A percentile compares a stretch with the other conserved stretches of the same genome.
These are phyloP conservation scores for Gastrolobium bilobum DNA, from an alignment of 306 rosid genomes.

Conservation along the genomic window DNA sequence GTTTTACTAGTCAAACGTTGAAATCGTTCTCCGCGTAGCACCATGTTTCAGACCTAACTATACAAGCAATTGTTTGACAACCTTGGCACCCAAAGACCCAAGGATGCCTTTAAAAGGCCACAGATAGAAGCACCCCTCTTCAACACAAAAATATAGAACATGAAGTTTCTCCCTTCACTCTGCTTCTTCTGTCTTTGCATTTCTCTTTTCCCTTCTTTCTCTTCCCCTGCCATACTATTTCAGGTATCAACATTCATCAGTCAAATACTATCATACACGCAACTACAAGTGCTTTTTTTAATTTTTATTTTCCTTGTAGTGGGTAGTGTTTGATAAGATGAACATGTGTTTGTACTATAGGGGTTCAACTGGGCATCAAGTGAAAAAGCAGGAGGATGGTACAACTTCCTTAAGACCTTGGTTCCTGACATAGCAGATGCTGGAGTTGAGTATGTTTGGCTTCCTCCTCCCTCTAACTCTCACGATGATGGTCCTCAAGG, in stretches of 20 bases:
- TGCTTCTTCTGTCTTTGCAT: slow-evolving; percentile 59
- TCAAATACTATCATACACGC: too few relatives aligned
- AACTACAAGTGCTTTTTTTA: too few relatives aligned
- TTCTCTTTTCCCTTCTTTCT: slow-evolving; percentile 57
- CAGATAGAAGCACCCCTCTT: neutral
- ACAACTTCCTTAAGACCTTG: slow-evolving; percentile 58
- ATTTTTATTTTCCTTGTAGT: too few relatives aligned
- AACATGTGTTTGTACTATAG: slow-evolving; percentile 28
- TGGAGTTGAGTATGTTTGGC: slow-evolving; percentile 79
- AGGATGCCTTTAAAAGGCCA: slow-evolving; percentile 33
- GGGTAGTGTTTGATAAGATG: neutral
- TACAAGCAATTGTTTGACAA: neutral
- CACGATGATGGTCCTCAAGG: slow-evolving; percentile 58
- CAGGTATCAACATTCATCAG: slow-evolving; percentile 54
- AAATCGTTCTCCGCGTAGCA: neutral
- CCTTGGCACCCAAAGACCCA: neutral
- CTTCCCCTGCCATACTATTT: slow-evolving; percentile 63
- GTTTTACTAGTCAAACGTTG: slow-evolving; percentile 7
- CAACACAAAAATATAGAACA: neutral
- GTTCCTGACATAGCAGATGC: slow-evolving; percentile 62
- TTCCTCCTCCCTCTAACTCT: slow-evolving; percentile 83
- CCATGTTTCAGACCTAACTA: neutral
- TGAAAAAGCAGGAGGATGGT: slow-evolving; percentile 71
- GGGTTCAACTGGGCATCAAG: slow-evolving; percentile 83
- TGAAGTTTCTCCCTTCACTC: slow-evolving; percentile 49